Conservation (phyloP, 2,329 filamentous ascomycete genomes). For the Zarea fungicola region DNA sequence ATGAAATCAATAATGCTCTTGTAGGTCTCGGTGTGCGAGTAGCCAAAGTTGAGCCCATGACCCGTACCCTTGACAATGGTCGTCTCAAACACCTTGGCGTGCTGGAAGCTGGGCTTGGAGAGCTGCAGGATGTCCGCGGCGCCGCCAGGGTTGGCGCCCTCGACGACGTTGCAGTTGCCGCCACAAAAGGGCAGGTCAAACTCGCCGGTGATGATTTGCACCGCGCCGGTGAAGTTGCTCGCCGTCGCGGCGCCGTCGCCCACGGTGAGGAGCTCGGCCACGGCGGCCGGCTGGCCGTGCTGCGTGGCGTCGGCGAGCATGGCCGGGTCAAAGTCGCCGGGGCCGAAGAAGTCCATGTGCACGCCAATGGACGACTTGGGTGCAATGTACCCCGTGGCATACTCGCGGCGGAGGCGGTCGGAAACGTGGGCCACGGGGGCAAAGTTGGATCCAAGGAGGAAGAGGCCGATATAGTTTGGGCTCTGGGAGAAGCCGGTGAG, state of each 20-base stretch:
- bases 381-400: conserved; percentile 49
- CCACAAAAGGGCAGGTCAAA: conserved; percentile 55
- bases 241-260: conserved; percentile 29
- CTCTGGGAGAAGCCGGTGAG: conserved; percentile 56
- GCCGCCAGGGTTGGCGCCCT: conserved; percentile 25
- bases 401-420: conserved; percentile 22
- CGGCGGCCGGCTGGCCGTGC: conserved; percentile 50
- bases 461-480: conserved; percentile 36
- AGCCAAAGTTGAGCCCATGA: conserved; percentile 46
- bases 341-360: conserved; percentile 48
- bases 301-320: conserved; percentile 48
- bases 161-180: conserved; percentile 49
- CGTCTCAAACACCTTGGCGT: conserved; percentile 44
- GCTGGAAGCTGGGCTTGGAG: conserved; percentile 36
- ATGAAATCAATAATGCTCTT: conserved; percentile 34
- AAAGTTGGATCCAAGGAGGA: conserved; percentile 42
- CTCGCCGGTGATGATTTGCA: conserved; percentile 51
- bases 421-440: conserved; percentile 34
- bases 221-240: conserved; percentile 46
- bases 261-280: conserved; percentile 55
- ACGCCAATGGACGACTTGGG: conserved; percentile 40
- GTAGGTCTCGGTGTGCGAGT: conserved; percentile 29
- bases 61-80: conserved; percentile 49
- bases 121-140: conserved; percentile 38
- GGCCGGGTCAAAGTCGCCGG: conserved; percentile 50